Evolutionary conservation across 192 early-diverging fungal species (phyloP).

Genomic region (Jimgerdemannia flammicorona): DNA sequence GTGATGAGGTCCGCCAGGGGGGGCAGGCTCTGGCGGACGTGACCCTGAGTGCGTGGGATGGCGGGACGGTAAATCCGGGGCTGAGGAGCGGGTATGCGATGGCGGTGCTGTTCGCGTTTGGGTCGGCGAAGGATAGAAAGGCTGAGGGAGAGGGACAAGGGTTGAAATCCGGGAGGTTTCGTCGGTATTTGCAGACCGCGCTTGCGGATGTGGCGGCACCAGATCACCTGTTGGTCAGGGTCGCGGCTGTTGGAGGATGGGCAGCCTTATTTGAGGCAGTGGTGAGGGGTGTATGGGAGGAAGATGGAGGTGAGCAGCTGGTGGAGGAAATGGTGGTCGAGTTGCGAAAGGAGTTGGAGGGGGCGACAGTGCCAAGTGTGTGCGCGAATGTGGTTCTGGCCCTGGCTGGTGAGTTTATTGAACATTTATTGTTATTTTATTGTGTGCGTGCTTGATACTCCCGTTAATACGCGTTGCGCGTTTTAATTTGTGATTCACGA

Average conservation of each 20-base stretch:
- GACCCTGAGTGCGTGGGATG: slow-evolving; percentile 44
- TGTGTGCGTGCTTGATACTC: no score
- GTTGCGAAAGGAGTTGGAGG: slow-evolving; percentile 27
- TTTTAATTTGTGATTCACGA: no score
- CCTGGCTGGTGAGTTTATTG: slow-evolving; percentile 31
- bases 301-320: slow-evolving; percentile 18
- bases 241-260: slow-evolving; percentile 39
- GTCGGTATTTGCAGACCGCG: slow-evolving; percentile 41
- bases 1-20: background rate
- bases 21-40: slow-evolving; percentile 2
- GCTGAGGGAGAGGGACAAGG: background rate
- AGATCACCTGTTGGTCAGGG: slow-evolving; percentile 47
- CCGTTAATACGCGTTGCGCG: no score
- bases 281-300: slow-evolving; percentile 14
- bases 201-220: slow-evolving; percentile 46
- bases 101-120: slow-evolving; percentile 18
- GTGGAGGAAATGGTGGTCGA: slow-evolving; percentile 29
- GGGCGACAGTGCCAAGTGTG: slow-evolving; percentile 31
- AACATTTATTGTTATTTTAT: background rate
- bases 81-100: slow-evolving; percentile 45
- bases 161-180: slow-evolving; percentile 28
- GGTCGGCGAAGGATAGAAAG: background rate
- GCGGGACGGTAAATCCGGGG: slow-evolving; percentile 44
- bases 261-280: slow-evolving; percentile 36
- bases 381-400: slow-evolving; percentile 36